phyloP scores from a whole-genome alignment of 495 filamentous ascomycete genomes.

The Saxophila tyrrhenica region DNA sequence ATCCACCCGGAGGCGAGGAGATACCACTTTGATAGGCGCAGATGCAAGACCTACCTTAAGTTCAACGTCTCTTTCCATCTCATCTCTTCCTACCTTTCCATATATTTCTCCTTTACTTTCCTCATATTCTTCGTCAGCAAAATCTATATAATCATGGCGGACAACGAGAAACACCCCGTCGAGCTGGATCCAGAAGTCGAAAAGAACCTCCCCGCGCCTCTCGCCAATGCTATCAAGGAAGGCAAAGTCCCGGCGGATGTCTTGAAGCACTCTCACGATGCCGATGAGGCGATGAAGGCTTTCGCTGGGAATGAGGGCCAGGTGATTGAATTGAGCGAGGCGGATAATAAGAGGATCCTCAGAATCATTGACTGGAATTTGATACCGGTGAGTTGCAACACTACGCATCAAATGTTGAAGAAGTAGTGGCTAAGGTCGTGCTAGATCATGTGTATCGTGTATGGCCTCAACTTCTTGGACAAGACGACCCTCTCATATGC shows the following conservation, averaged over 20 bases:
- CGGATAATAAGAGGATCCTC: constrained; percentile 37
- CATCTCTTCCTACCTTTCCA: background rate
- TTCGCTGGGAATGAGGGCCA: constrained; percentile 40
- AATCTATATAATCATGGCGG: constrained; percentile 6
- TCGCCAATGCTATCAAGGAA: constrained; percentile 14
- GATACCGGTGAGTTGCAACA: constrained; percentile 24
- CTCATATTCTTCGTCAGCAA: background rate
- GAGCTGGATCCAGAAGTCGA: constrained; percentile 10
- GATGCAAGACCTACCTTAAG: no score
- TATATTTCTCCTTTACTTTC: background rate
- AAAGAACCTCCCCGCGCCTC: constrained; percentile 6
- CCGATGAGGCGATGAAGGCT: constrained; percentile 50
- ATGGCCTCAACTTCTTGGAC: constrained; percentile 37
- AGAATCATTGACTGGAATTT: constrained; percentile 32
- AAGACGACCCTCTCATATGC: constrained; percentile 47
- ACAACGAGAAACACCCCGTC: constrained; percentile 11
- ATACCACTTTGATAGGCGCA: background rate
- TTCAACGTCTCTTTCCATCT: background rate
- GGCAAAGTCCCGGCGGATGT: constrained; percentile 29
- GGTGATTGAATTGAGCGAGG: constrained; percentile 40
- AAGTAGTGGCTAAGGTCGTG: no score
- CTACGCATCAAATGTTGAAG: background rate
- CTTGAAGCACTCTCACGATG: constrained; percentile 45
- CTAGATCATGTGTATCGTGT: constrained; percentile 17
- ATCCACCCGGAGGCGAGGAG: background rate